Evolutionary conservation across 1,284 basidiomycete genomes (phyloP).

Genomic region (Cryptococcus floricola): DNA sequence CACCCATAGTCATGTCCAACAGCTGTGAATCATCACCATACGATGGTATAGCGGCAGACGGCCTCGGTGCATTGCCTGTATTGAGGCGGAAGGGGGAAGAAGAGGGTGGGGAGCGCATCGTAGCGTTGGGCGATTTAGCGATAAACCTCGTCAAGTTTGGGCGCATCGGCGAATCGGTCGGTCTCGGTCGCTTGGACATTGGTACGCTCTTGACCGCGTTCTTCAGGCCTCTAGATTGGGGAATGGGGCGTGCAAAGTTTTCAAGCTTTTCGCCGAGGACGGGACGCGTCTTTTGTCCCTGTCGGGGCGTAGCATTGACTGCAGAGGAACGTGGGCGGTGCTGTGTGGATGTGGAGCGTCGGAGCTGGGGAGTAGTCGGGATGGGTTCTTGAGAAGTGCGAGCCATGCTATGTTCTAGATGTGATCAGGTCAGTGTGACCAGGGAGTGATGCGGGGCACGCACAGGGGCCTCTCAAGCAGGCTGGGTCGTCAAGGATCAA

Average conservation of each 20-base stretch:
- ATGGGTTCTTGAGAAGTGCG: conserved; percentile 16
- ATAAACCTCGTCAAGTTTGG: background rate
- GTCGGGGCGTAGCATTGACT: background rate
- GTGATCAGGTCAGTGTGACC: too few species aligned
- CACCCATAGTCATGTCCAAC: conserved; percentile 9
- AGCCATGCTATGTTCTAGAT: conserved; percentile 9
- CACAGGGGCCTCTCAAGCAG: too few species aligned
- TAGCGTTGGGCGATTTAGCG: background rate
- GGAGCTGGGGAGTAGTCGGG: conserved; percentile 12
- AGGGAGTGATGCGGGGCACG: too few species aligned
- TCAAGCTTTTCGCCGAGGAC: conserved; percentile 18
- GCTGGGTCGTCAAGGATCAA: too few species aligned
- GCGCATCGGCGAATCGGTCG: background rate
- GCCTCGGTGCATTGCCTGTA: conserved; percentile 5
- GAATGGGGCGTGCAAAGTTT: conserved; percentile 6
- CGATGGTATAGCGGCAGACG: conserved; percentile 6
- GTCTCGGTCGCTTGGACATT: too few species aligned
- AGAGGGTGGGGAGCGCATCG: background rate
- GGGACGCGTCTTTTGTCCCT: conserved; percentile 2
- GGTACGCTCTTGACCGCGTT: background rate
- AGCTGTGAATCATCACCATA: conserved; percentile 18
- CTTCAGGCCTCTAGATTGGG: background rate
- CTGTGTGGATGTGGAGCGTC: conserved; percentile 9
- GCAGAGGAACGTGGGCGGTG: background rate
- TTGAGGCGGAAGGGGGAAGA: conserved; percentile 4